Conservation (phyloP, 2,329 filamentous ascomycete genomes). For the Colletotrichum kahawae region DNA sequence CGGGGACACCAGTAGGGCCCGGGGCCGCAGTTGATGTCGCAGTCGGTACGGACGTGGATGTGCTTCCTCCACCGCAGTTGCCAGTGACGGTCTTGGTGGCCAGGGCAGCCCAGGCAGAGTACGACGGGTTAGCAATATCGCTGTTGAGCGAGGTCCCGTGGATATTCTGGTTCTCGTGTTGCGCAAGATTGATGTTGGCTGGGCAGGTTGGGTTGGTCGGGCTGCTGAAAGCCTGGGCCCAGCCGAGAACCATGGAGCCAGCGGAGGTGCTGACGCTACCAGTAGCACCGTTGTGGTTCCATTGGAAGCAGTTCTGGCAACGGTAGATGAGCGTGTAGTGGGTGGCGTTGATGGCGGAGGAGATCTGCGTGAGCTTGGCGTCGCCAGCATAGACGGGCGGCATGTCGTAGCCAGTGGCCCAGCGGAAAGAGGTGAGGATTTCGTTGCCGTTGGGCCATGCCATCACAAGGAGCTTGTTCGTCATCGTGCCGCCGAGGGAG, state of each 20-base stretch:
- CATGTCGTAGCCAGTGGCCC: constrained; percentile 61
- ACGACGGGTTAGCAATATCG: constrained; percentile 42
- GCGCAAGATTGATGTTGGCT: constrained; percentile 48
- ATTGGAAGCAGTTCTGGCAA: constrained; percentile 62
- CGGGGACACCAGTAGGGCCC: constrained; percentile 36
- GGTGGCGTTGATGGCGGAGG: constrained; percentile 59
- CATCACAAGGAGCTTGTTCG: constrained; percentile 60
- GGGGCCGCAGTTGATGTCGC: constrained; percentile 21
- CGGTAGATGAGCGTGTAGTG: constrained; percentile 69
- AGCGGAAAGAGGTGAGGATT: constrained; percentile 63
- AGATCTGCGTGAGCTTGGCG: constrained; percentile 66
- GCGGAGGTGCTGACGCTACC: constrained; percentile 48
- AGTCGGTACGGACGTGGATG: constrained; percentile 29
- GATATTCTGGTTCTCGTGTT: constrained; percentile 58
- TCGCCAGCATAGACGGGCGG: constrained; percentile 66
- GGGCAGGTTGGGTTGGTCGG: constrained; percentile 47
- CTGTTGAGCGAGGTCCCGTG: constrained; percentile 50
- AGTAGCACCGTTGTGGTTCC: constrained; percentile 53
- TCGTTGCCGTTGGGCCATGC: constrained; percentile 60
- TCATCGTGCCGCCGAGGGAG: constrained; percentile 62
- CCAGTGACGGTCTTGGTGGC: constrained; percentile 44
- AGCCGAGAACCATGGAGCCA: constrained; percentile 56
- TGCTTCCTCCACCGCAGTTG: constrained; percentile 34
- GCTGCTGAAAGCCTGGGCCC: constrained; percentile 54
- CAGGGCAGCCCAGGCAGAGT: constrained; percentile 47